These are phyloP conservation scores for Fagopyrum esculentum DNA, from an alignment of 148 eudicot species.

Conservation along the genomic window DNA sequence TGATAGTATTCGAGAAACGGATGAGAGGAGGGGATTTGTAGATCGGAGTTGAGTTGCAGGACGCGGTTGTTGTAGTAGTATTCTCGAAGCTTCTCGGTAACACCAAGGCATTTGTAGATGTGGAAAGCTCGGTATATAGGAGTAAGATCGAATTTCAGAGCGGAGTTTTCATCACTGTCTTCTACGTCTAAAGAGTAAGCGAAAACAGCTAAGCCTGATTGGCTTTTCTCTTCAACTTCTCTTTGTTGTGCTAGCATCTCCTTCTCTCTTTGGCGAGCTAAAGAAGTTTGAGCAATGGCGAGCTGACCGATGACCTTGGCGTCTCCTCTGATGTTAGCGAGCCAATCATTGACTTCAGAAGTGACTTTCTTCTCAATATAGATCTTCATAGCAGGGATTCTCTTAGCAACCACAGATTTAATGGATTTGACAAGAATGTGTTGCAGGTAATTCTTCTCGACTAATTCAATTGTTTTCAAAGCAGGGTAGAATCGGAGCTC, in stretches of 20 bases:
- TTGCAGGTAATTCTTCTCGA: slow-evolving; percentile 55
- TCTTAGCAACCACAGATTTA: slow-evolving; percentile 42
- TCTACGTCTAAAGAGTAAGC: slow-evolving; percentile 47
- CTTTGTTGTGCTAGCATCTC: slow-evolving; percentile 68
- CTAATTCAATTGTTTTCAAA: slow-evolving; percentile 70
- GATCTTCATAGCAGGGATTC: slow-evolving; percentile 38
- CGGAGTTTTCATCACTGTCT: too few species aligned
- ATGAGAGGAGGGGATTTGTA: slow-evolving; percentile 59
- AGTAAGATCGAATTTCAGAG: too few species aligned
- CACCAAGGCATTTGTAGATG: slow-evolving; percentile 63
- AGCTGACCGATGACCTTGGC: slow-evolving; percentile 78
- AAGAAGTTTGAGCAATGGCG: slow-evolving; percentile 62
- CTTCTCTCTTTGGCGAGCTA: slow-evolving; percentile 65
- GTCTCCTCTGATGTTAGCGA: slow-evolving; percentile 24
- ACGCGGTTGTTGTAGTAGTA: slow-evolving; percentile 77
- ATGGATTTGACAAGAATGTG: slow-evolving; percentile 58
- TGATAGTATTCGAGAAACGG: slow-evolving; percentile 81
- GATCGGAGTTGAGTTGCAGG: slow-evolving; percentile 74
- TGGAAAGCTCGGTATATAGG: too few species aligned
- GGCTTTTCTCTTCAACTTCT: slow-evolving; percentile 71
- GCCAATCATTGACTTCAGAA: slow-evolving; percentile 50
- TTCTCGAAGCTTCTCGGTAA: slow-evolving; percentile 64
- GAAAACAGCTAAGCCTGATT: slow-evolving; percentile 43
- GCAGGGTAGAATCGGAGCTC: slow-evolving; percentile 80
- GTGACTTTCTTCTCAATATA: slow-evolving; percentile 41